Percentiles rank a stretch among this genome's conserved stretches.
Evolutionary conservation across 2,329 filamentous ascomycete genomes (phyloP).

Genomic region (Aspergillus ustus): DNA sequence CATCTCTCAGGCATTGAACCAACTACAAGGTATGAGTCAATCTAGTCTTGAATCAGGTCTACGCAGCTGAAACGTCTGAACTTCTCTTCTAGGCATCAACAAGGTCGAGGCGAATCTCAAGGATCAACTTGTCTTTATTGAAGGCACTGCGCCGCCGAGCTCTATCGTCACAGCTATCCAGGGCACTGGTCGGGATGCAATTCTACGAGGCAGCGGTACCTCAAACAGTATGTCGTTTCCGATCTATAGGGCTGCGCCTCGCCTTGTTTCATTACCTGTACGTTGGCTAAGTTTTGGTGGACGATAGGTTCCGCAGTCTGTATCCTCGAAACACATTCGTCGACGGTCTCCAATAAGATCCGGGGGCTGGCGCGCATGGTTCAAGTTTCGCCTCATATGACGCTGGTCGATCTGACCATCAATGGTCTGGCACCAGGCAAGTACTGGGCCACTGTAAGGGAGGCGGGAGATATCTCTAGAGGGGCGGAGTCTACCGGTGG

Average conservation of each 20-base stretch:
- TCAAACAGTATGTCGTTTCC: slow-evolving; percentile 68
- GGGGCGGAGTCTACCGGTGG: slow-evolving; percentile 83
- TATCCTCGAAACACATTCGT: slow-evolving; percentile 85
- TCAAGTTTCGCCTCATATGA: slow-evolving; percentile 77
- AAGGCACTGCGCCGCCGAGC: slow-evolving; percentile 88
- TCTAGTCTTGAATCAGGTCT: slow-evolving; percentile 5
- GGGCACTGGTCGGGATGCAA: slow-evolving; percentile 88
- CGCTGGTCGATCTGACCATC: slow-evolving; percentile 85
- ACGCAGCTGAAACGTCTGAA: background rate
- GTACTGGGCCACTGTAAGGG: slow-evolving; percentile 83
- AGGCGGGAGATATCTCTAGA: slow-evolving; percentile 82
- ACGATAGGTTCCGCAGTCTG: slow-evolving; percentile 67
- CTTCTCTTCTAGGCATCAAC: slow-evolving; percentile 65
- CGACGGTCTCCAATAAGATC: slow-evolving; percentile 67
- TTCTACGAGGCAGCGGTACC: slow-evolving; percentile 83
- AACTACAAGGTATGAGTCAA: slow-evolving; percentile 63
- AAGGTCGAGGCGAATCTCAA: slow-evolving; percentile 82
- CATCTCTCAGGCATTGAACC: slow-evolving; percentile 77
- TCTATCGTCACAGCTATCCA: slow-evolving; percentile 88
- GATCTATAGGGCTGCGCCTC: slow-evolving; percentile 11
- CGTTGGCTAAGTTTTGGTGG: background rate
- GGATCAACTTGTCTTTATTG: slow-evolving; percentile 80
- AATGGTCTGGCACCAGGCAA: slow-evolving; percentile 78
- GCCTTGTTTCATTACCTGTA: slow-evolving; percentile 3
- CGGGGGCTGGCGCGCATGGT: slow-evolving; percentile 92